Percentiles rank a stretch among this genome's conserved stretches.
Conservation (phyloP, 805 yeast species). For the Cyberlindnera americana region DNA sequence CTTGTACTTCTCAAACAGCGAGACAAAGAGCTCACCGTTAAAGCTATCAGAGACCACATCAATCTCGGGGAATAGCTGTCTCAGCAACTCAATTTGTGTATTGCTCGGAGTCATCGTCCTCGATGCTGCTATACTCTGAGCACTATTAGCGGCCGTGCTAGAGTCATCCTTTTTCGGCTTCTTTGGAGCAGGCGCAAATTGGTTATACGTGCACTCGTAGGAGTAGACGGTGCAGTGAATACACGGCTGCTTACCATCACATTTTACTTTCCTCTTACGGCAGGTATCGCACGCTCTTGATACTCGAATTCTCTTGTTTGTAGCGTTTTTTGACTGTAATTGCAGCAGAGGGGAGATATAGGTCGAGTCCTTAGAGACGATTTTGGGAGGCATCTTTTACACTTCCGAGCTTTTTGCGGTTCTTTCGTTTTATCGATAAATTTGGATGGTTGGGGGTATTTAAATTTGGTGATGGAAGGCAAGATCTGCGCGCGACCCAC, state of each 20-base stretch:
- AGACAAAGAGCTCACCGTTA: constrained; percentile 18
- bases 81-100: constrained; percentile 7
- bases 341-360: constrained; percentile 26
- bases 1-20: constrained; percentile 18
- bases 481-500: no score
- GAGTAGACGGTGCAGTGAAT: constrained; percentile 86
- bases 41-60: constrained; percentile 12
- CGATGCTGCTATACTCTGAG: constrained; percentile 1
- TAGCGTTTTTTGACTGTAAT: constrained; percentile 18
- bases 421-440: no score
- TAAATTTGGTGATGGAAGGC: no score
- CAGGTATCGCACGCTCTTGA: constrained; percentile 74
- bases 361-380: constrained; percentile 23
- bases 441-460: no score
- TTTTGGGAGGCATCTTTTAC: constrained; percentile 22
- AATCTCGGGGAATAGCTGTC: constrained; percentile 21
- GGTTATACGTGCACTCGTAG: constrained; percentile 80
- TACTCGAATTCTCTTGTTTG: constrained; percentile 55
- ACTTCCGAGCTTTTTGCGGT: no score
- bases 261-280: constrained; percentile 71
- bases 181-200: constrained; percentile 34
- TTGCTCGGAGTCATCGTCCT: neutral
- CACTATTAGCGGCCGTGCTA: neutral
- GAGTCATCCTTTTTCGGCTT: constrained; percentile 2
- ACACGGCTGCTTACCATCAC: constrained; percentile 83